A percentile compares a stretch with the other conserved stretches of the same genome.
Conservation (phyloP, 495 filamentous ascomycete species). For the Immersiella caudata region DNA sequence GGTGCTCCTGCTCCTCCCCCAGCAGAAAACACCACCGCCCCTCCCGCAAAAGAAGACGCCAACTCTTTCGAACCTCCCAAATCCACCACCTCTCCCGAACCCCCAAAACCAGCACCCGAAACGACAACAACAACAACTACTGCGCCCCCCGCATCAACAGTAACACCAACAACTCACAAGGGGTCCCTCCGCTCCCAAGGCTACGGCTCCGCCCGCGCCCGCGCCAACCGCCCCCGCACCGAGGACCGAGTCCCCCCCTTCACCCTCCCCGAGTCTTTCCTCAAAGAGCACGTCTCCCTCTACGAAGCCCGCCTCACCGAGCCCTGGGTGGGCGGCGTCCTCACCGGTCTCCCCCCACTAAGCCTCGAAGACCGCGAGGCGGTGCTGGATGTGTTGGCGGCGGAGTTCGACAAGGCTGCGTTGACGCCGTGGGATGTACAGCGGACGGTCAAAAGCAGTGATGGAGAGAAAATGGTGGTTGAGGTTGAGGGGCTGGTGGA, state of each 20-base stretch:
- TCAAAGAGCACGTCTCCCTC: constrained; percentile 33
- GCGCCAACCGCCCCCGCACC: constrained; percentile 41
- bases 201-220: constrained; percentile 43
- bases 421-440: constrained; percentile 27
- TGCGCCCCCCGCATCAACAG: too few species aligned
- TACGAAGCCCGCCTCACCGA: constrained; percentile 27
- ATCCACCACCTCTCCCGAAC: too few species aligned
- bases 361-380: constrained; percentile 17
- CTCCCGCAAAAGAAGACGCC: not conserved
- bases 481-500: constrained; percentile 6
- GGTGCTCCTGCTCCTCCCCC: not conserved
- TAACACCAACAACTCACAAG: constrained; percentile 1
- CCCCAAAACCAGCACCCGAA: too few species aligned
- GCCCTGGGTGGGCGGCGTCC: constrained; percentile 17
- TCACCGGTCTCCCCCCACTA: constrained; percentile 23
- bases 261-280: constrained; percentile 49
- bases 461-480: too few species aligned
- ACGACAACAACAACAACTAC: too few species aligned
- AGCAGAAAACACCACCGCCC: not conserved
- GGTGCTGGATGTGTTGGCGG: constrained; percentile 17
- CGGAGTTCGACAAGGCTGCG: constrained; percentile 17
- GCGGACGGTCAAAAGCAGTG: too few species aligned
- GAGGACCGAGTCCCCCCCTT: constrained; percentile 48
- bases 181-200: constrained; percentile 28
- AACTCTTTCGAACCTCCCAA: too few species aligned